These are phyloP conservation scores for Verticillium nubilum DNA, from an alignment of 2,329 filamentous ascomycete genomes.

Conservation along the genomic window DNA sequence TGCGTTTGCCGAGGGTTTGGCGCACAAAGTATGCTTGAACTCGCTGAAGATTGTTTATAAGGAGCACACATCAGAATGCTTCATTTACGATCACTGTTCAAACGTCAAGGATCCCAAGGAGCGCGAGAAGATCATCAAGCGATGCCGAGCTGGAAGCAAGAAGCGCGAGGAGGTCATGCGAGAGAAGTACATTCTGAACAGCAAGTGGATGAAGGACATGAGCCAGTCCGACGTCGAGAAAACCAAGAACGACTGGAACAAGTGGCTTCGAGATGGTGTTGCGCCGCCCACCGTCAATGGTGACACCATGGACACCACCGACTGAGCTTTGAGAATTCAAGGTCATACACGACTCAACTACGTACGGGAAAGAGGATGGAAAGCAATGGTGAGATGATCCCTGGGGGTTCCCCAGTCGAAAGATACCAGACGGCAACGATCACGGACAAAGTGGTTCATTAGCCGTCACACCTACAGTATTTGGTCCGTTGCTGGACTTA, in stretches of 20 bases:
- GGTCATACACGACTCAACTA: neutral
- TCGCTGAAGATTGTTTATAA: conserved; percentile 77
- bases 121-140: conserved; percentile 41
- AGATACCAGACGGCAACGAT: neutral
- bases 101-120: conserved; percentile 56
- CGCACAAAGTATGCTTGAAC: conserved; percentile 69
- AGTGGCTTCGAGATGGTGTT: conserved; percentile 46
- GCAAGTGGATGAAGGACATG: conserved; percentile 72
- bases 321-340: conserved; percentile 4
- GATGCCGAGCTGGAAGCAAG: conserved; percentile 48
- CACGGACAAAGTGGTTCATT: neutral
- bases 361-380: neutral
- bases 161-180: conserved; percentile 65
- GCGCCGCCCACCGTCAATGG: conserved; percentile 26
- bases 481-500: neutral
- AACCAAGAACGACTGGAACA: conserved; percentile 60
- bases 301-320: conserved; percentile 16
- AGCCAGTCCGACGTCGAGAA: conserved; percentile 72
- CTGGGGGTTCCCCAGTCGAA: neutral
- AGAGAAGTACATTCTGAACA: conserved; percentile 79
- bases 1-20: conserved; percentile 61
- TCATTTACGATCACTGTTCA: conserved; percentile 64
- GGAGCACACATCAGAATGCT: conserved; percentile 64
- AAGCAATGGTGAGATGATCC: neutral
- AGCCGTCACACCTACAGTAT: neutral